Percentiles rank a stretch among this genome's conserved stretches.
phyloP scores from a whole-genome alignment of 495 filamentous ascomycete species.

The Lepidopterella palustris region DNA sequence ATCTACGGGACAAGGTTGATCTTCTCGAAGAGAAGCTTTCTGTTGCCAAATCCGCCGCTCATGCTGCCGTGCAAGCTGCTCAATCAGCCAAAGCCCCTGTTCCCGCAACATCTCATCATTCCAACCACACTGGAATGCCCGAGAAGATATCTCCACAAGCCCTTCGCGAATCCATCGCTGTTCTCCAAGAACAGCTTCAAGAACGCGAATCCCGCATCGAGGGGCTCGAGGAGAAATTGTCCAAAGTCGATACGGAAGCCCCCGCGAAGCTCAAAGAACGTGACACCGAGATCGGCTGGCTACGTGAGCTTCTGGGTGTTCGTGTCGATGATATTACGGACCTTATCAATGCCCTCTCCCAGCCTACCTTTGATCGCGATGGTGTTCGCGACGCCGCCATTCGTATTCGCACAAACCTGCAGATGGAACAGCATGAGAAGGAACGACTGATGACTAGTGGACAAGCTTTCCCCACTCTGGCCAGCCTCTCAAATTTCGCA shows the following conservation, averaged over 20 bases:
- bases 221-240: conserved; percentile 65
- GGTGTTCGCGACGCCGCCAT: conserved; percentile 84
- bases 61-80: conserved; percentile 77
- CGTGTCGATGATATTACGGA: conserved; percentile 87
- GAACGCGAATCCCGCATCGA: conserved; percentile 87
- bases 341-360: conserved; percentile 71
- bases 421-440: conserved; percentile 95
- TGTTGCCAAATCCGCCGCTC: conserved; percentile 82
- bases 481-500: conserved; percentile 56
- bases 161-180: conserved; percentile 88
- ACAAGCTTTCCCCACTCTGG: conserved; percentile 46
- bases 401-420: conserved; percentile 82
- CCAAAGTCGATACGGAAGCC: conserved; percentile 62
- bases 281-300: conserved; percentile 91
- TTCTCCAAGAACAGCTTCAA: conserved; percentile 92
- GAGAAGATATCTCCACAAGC: conserved; percentile 91
- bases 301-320: conserved; percentile 86
- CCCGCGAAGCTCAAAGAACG: conserved; percentile 76
- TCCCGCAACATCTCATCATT: conserved; percentile 38
- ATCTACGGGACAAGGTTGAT: conserved; percentile 71
- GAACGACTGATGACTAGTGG: conserved; percentile 57
- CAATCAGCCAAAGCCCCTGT: conserved; percentile 52
- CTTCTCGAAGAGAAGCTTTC: conserved; percentile 86
- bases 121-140: conserved; percentile 50
- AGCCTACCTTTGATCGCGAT: conserved; percentile 65